Evolutionary conservation across 257 asterid genomes (phyloP).

Genomic region (Plectranthus barbatus): DNA sequence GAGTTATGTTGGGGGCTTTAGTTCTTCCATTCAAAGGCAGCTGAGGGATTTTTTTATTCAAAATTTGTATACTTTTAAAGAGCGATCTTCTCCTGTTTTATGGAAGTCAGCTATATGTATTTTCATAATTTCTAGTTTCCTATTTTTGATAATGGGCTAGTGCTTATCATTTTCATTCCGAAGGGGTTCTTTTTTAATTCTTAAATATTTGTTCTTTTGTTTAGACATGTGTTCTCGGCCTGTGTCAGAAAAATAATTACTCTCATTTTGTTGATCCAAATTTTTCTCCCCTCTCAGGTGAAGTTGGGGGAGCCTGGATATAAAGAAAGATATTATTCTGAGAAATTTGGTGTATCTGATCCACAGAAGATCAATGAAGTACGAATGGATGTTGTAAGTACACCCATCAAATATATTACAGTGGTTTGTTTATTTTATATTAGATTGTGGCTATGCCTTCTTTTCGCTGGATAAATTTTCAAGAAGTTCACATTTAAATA

Average conservation of each 20-base stretch:
- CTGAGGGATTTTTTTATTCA: background rate
- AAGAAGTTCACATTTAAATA: background rate
- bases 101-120: background rate
- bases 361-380: constrained; percentile 58
- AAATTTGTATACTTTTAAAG: background rate
- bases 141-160: background rate
- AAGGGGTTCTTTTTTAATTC: background rate
- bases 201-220: background rate
- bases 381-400: constrained; percentile 69
- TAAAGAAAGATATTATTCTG: constrained; percentile 85
- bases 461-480: background rate
- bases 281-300: constrained; percentile 42
- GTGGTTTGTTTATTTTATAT: constrained; percentile 6
- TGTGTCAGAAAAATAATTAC: background rate
- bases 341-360: constrained; percentile 64
- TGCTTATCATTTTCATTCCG: background rate
- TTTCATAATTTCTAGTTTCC: background rate
- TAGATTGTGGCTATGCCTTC: background rate
- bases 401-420: constrained; percentile 9
- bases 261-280: background rate
- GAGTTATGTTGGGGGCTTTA: too few relatives aligned
- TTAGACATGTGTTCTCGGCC: constrained; percentile 1
- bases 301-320: constrained; percentile 95
- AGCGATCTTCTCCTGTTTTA: background rate
- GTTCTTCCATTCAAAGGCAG: too few relatives aligned